A percentile compares a stretch with the other conserved stretches of the same genome.
Evolutionary conservation across 1,284 basidiomycete genomes (phyloP).

Genomic region (Ceratobasidium sp.): DNA sequence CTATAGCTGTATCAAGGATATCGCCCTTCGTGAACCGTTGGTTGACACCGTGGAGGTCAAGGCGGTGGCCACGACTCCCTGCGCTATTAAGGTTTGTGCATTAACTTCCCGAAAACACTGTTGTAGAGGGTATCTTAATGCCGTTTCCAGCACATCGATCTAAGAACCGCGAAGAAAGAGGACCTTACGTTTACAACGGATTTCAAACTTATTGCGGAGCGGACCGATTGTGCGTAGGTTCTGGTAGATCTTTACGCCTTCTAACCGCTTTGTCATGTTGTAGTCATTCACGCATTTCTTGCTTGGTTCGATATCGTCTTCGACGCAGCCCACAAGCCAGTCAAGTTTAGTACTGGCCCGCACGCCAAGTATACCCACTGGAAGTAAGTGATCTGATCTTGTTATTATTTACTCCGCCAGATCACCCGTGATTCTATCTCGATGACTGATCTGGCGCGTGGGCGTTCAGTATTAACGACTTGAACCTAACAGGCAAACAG

Average conservation of each 20-base stretch:
- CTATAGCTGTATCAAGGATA: conserved; percentile 99
- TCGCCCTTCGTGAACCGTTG: conserved; percentile 93
- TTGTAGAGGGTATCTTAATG: neutral
- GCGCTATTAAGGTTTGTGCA: conserved; percentile 72
- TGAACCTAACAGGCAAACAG: conserved; percentile 74
- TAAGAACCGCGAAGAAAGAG: conserved; percentile 92
- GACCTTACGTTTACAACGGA: conserved; percentile 86
- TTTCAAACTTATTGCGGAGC: conserved; percentile 82
- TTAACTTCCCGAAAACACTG: neutral
- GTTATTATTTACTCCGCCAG: neutral
- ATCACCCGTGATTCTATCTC: neutral
- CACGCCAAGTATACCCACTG: conserved; percentile 97
- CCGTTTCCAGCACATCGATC: conserved; percentile 76
- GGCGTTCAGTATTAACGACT: neutral
- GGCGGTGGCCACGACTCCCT: conserved; percentile 89
- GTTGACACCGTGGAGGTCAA: conserved; percentile 98
- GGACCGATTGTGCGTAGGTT: conserved; percentile 83
- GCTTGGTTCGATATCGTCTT: conserved; percentile 99
- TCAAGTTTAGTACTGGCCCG: conserved; percentile 93
- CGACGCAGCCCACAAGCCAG: conserved; percentile 94
- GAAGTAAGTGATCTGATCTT: conserved; percentile 69
- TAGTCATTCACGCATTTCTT: conserved; percentile 97
- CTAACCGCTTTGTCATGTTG: conserved; percentile 19
- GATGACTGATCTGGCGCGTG: no score
- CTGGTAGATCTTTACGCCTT: neutral